phyloP scores from a whole-genome alignment of 805 yeast species.

The Priceomyces fermenticarens region DNA sequence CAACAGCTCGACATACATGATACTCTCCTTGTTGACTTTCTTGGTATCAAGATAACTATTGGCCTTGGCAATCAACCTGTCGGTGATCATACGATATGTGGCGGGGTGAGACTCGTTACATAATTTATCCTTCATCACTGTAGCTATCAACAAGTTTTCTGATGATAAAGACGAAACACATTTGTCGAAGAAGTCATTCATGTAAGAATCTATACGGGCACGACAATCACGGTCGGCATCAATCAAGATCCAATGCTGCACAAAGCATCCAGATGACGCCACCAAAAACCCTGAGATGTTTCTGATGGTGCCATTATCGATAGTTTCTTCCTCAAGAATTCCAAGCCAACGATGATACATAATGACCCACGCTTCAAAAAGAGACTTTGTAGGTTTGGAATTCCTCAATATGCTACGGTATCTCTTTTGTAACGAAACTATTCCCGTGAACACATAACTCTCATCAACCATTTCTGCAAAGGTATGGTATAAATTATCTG shows the following conservation, averaged over 20 bases:
- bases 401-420: slow-evolving; percentile 39
- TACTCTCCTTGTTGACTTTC: slow-evolving; percentile 23
- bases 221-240: slow-evolving; percentile 19
- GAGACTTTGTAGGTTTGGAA: slow-evolving; percentile 23
- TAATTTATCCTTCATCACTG: slow-evolving; percentile 68
- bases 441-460: slow-evolving; percentile 59
- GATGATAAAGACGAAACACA: slow-evolving; percentile 50
- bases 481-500: slow-evolving; percentile 22
- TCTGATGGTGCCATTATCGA: slow-evolving; percentile 47
- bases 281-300: slow-evolving; percentile 74
- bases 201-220: slow-evolving; percentile 29
- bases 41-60: slow-evolving; percentile 28
- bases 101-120: slow-evolving; percentile 63
- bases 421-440: slow-evolving; percentile 70
- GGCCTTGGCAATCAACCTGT: slow-evolving; percentile 39
- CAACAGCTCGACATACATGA: slow-evolving; percentile 47
- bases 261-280: slow-evolving; percentile 63
- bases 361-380: slow-evolving; percentile 38
- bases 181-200: slow-evolving; percentile 48
- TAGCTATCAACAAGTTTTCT: slow-evolving; percentile 55
- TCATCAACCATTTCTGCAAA: slow-evolving; percentile 47
- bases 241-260: slow-evolving; percentile 28
- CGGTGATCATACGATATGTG: slow-evolving; percentile 47
- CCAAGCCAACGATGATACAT: slow-evolving; percentile 51
- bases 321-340: slow-evolving; percentile 21